Evolutionary conservation across 306 rosid species (phyloP).

Genomic region (Biancaea sappan): DNA sequence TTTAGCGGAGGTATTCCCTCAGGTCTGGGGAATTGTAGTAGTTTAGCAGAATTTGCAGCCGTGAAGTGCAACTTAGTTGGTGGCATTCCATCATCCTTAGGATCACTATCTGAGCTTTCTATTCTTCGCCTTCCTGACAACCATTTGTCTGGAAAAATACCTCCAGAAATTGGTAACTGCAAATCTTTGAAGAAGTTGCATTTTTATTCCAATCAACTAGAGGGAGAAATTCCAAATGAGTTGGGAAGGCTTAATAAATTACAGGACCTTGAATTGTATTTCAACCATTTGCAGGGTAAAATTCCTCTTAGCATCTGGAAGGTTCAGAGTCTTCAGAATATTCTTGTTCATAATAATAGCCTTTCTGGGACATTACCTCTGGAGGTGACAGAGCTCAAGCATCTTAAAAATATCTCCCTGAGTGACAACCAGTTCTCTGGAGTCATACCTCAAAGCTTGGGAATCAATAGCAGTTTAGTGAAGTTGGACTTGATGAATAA

Average conservation of each 20-base stretch:
- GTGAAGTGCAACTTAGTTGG: not conserved
- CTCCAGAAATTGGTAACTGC: not conserved
- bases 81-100: not conserved
- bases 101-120: not conserved
- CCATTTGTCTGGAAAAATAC: not conserved
- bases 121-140: not conserved
- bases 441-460: slow-evolving; percentile 70
- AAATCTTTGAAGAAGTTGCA: too few relatives aligned
- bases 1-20: not conserved
- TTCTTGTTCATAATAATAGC: slow-evolving; percentile 61
- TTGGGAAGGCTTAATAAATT: too few relatives aligned
- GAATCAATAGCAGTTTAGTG: slow-evolving; percentile 65
- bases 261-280: too few relatives aligned
- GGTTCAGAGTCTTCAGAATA: too few relatives aligned
- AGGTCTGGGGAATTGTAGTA: not conserved
- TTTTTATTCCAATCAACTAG: too few relatives aligned
- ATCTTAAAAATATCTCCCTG: slow-evolving; percentile 60
- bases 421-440: slow-evolving; percentile 69
- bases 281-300: too few relatives aligned
- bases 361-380: slow-evolving; percentile 69
- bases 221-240: too few relatives aligned
- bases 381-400: slow-evolving; percentile 67
- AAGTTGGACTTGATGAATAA: slow-evolving; percentile 63
- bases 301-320: too few relatives aligned
- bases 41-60: not conserved